Evolutionary conservation across 176 grass and related monocot genomes (phyloP).

Genomic region (Microstegium vimineum): DNA sequence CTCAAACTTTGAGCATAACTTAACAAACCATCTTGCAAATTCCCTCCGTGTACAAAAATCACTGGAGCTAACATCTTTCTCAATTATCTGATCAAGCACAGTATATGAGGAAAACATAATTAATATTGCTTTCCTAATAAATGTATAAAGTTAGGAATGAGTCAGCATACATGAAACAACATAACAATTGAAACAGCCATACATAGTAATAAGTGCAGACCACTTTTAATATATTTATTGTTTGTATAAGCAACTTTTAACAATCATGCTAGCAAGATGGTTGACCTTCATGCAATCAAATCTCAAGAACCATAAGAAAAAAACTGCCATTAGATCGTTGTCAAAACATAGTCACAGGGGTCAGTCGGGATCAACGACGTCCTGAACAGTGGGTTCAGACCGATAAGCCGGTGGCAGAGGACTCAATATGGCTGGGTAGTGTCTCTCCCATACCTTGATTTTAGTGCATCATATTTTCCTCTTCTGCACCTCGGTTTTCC

Average conservation of each 20-base stretch:
- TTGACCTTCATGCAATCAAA: not conserved
- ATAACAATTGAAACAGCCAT: not conserved
- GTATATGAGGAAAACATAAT: not conserved
- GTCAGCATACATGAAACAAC: not conserved
- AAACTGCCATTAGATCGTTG: not conserved
- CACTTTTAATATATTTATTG: not conserved
- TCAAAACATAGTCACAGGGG: not conserved
- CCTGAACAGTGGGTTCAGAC: not conserved
- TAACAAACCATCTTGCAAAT: slow-evolving; percentile 94
- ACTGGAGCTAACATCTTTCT: slow-evolving; percentile 59
- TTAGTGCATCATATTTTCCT: not conserved
- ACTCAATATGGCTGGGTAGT: not conserved
- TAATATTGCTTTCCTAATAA: not conserved
- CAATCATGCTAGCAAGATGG: not conserved
- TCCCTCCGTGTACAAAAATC: slow-evolving; percentile 86
- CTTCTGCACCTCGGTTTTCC: not conserved
- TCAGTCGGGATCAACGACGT: not conserved
- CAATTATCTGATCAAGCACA: slow-evolving; percentile 61
- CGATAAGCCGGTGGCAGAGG: not conserved
- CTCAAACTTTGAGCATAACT: slow-evolving; percentile 67
- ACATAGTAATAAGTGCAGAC: not conserved
- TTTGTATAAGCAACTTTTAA: not conserved
- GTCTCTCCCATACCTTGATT: not conserved
- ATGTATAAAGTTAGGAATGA: not conserved
- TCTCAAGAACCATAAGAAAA: not conserved